phyloP scores from a whole-genome alignment of 1,284 basidiomycete species.

The Ceratorhiza oryzae-sativae region DNA sequence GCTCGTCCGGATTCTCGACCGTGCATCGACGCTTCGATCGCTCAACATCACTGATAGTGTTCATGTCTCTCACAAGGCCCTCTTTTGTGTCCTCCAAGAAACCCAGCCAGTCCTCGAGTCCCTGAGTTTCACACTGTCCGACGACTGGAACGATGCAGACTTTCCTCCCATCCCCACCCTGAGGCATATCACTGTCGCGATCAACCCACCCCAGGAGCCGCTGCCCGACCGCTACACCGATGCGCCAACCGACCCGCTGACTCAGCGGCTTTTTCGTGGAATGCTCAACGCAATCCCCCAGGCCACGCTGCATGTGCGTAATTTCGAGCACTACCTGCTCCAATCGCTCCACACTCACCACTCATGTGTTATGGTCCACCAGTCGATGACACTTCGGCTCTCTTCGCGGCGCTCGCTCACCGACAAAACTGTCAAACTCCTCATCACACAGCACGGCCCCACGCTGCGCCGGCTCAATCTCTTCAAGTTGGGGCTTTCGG shows the following conservation, averaged over 20 bases:
- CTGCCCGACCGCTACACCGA: constrained; percentile 19
- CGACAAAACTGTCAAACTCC: constrained; percentile 4
- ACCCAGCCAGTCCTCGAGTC: constrained; percentile 16
- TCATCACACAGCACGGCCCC: constrained; percentile 24
- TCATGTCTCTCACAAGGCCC: neutral
- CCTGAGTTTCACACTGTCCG: constrained; percentile 18
- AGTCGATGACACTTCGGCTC: constrained; percentile 29
- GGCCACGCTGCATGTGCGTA: constrained; percentile 20
- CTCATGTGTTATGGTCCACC: neutral
- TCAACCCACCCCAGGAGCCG: constrained; percentile 28
- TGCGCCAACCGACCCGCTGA: constrained; percentile 22
- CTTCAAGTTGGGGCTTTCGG: constrained; percentile 1
- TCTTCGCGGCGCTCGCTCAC: constrained; percentile 17
- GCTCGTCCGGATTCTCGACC: constrained; percentile 10
- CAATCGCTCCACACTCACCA: neutral
- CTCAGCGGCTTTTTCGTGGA: constrained; percentile 19
- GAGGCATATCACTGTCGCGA: constrained; percentile 17
- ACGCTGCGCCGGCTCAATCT: constrained; percentile 28
- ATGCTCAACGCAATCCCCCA: neutral
- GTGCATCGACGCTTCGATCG: constrained; percentile 13
- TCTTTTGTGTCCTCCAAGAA: constrained; percentile 6
- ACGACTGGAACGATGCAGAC: constrained; percentile 2
- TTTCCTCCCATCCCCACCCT: constrained; percentile 20
- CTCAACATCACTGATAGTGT: constrained; percentile 29
- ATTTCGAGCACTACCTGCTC: constrained; percentile 8